Conservation (phyloP, 768 basidiomycete genomes). For the Phylloporus scabripes region DNA sequence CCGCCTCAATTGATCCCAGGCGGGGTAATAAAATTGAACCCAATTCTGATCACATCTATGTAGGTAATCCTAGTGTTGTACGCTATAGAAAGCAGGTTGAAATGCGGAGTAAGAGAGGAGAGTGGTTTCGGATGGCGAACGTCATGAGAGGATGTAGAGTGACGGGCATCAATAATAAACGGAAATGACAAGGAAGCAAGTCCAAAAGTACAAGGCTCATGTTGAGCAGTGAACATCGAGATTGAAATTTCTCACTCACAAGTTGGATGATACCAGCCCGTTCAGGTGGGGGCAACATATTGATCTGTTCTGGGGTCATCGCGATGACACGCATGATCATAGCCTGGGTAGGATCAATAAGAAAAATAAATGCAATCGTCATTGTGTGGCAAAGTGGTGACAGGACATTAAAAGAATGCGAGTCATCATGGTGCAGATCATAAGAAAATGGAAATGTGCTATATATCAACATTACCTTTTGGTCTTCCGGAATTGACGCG, state of each 20-base stretch:
- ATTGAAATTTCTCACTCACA: slow-evolving; percentile 42
- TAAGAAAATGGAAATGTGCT: slow-evolving; percentile 2
- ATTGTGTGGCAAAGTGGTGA: neutral
- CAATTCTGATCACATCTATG: slow-evolving; percentile 16
- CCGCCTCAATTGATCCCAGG: slow-evolving; percentile 4
- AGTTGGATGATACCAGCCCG: slow-evolving; percentile 76
- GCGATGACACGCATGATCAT: slow-evolving; percentile 74
- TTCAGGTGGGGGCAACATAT: slow-evolving; percentile 65
- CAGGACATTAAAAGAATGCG: neutral
- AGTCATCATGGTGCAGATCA: slow-evolving; percentile 3
- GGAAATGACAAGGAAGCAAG: slow-evolving; percentile 16
- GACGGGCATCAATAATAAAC: slow-evolving; percentile 24
- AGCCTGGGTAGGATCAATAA: slow-evolving; percentile 37
- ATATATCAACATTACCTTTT: slow-evolving; percentile 44
- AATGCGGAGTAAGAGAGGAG: slow-evolving; percentile 10
- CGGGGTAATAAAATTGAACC: slow-evolving; percentile 1
- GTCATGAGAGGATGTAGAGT: slow-evolving; percentile 10
- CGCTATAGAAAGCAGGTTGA: slow-evolving; percentile 18
- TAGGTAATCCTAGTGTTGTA: slow-evolving; percentile 28
- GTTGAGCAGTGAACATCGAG: slow-evolving; percentile 7
- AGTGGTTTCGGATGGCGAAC: slow-evolving; percentile 2
- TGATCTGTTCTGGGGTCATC: slow-evolving; percentile 84
- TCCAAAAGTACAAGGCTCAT: slow-evolving; percentile 4
- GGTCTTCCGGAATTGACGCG: slow-evolving; percentile 59
- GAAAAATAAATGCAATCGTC: slow-evolving; percentile 4